These are phyloP conservation scores for Globisporangium cystogenes DNA, from an alignment of 352 stramenopile species.

Conservation along the genomic window DNA sequence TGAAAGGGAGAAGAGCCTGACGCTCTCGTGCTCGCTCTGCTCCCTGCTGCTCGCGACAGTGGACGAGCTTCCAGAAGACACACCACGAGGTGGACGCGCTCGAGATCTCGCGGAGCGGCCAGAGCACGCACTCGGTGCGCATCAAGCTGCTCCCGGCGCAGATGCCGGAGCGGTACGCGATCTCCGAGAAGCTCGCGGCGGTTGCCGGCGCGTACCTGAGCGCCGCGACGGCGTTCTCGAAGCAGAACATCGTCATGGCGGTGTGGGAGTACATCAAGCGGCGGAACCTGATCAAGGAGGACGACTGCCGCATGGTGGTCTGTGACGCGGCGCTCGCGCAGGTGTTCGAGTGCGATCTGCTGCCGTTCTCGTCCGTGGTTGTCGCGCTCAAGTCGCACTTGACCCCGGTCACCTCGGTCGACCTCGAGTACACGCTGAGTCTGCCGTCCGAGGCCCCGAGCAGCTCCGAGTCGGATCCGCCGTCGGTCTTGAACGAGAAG, in stretches of 20 bases:
- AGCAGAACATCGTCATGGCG: constrained; percentile 68
- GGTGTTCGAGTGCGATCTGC: constrained; percentile 59
- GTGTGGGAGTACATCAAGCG: constrained; percentile 78
- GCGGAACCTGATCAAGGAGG: constrained; percentile 72
- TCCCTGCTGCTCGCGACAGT: constrained; percentile 17
- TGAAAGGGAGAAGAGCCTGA: not conserved
- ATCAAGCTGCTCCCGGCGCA: constrained; percentile 63
- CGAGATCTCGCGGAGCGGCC: constrained; percentile 45
- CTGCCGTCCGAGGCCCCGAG: constrained; percentile 16
- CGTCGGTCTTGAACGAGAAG: constrained; percentile 36
- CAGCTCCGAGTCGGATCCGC: constrained; percentile 12
- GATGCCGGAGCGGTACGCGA: constrained; percentile 46
- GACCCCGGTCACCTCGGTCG: constrained; percentile 38
- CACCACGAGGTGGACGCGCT: constrained; percentile 56
- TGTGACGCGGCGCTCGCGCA: constrained; percentile 46
- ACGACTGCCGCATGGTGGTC: constrained; percentile 67
- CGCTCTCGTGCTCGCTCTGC: not conserved
- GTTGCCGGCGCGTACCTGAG: constrained; percentile 38
- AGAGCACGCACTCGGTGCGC: constrained; percentile 46
- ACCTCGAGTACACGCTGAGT: constrained; percentile 62
- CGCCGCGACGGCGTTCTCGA: constrained; percentile 44
- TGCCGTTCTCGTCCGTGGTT: constrained; percentile 67
- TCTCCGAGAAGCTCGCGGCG: constrained; percentile 37
- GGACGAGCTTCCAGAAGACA: constrained; percentile 73
- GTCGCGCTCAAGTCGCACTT: constrained; percentile 63